Percentiles rank a stretch among this genome's conserved stretches.
phyloP scores from a whole-genome alignment of 306 rosid species.

The Vigna radiata region DNA sequence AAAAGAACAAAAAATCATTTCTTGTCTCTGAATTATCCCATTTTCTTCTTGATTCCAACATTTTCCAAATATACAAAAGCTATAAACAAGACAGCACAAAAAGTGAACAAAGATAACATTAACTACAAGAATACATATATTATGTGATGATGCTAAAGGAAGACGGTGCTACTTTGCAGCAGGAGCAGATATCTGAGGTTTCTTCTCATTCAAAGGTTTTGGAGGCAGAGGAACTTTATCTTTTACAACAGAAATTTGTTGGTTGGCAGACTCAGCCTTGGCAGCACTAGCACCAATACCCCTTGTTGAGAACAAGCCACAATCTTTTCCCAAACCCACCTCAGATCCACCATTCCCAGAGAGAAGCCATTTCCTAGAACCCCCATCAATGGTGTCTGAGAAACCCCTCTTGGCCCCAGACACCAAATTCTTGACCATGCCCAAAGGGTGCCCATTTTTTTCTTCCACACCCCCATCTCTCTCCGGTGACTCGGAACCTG shows the following conservation, averaged over 20 bases:
- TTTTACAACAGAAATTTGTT: conserved; percentile 55
- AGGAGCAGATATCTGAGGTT: conserved; percentile 71
- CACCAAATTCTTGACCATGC: conserved; percentile 58
- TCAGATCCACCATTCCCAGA: conserved; percentile 79
- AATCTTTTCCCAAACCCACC: conserved; percentile 55
- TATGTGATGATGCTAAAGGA: conserved; percentile 10
- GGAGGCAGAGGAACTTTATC: conserved; percentile 65
- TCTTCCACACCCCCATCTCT: conserved; percentile 54
- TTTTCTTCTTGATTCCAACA: conserved; percentile 17
- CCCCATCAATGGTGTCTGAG: conserved; percentile 82
- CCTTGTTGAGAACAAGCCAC: conserved; percentile 68
- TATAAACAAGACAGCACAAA: conserved; percentile 5
- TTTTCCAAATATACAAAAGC: not conserved
- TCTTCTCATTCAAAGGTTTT: conserved; percentile 72
- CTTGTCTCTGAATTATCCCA: not conserved
- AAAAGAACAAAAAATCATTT: not conserved
- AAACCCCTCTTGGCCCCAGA: conserved; percentile 91
- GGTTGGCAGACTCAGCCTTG: conserved; percentile 51
- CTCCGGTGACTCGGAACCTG: conserved; percentile 85
- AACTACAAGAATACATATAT: not conserved
- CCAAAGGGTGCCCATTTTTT: conserved; percentile 37
- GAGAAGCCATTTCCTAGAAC: conserved; percentile 72
- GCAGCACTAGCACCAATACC: conserved; percentile 49
- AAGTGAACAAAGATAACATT: conserved; percentile 5
- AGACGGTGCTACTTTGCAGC: conserved; percentile 66